A percentile compares a stretch with the other conserved stretches of the same genome.
phyloP scores from a whole-genome alignment of 2,329 filamentous ascomycete genomes.

The Aspergillus fijiensis region DNA sequence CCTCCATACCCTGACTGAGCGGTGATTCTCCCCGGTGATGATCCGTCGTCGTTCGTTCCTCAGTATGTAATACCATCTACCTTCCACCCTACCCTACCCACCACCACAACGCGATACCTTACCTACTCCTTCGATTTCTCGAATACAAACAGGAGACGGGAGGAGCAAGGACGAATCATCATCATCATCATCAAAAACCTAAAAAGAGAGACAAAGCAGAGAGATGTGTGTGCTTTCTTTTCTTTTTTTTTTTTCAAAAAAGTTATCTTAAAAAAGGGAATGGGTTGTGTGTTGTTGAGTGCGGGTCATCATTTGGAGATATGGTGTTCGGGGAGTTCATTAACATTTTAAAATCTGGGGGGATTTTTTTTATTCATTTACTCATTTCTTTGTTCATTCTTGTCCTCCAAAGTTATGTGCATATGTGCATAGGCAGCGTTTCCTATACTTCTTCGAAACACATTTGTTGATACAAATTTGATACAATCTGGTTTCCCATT shows the following conservation, averaged over 20 bases:
- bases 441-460: not conserved
- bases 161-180: not conserved
- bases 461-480: slow-evolving; percentile 22
- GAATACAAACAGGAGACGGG: not conserved
- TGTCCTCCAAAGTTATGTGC: slow-evolving; percentile 14
- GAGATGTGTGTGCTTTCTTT: slow-evolving; percentile 1
- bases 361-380: not conserved
- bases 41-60: not conserved
- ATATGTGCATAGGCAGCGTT: slow-evolving; percentile 30
- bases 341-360: slow-evolving; percentile 2
- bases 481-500: not conserved
- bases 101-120: not conserved
- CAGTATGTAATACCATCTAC: not conserved
- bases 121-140: not conserved
- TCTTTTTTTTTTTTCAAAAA: not conserved
- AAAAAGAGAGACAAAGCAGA: slow-evolving; percentile 9
- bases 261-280: not conserved
- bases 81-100: not conserved
- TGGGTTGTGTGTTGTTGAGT: not conserved
- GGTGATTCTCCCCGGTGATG: not conserved
- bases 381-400: slow-evolving; percentile 3
- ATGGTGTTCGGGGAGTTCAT: slow-evolving; percentile 14
- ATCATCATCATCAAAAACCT: not conserved
- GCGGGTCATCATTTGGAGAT: slow-evolving; percentile 4
- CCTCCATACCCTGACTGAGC: not conserved